These are phyloP conservation scores for Arthroderma sp. DNA, from an alignment of 2,329 filamentous ascomycete genomes.

Conservation along the genomic window DNA sequence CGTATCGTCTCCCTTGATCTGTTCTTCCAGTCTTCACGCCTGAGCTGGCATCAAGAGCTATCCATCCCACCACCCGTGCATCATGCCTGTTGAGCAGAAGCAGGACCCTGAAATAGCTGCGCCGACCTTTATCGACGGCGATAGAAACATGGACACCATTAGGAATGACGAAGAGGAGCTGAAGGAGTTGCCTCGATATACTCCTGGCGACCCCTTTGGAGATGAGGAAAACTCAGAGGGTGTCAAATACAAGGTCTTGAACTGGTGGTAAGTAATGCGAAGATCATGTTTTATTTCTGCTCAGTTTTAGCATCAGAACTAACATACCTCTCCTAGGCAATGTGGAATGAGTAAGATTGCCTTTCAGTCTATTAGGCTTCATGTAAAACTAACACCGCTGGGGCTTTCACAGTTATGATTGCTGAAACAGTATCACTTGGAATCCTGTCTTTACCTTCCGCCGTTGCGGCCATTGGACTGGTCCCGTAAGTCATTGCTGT, in stretches of 20 bases:
- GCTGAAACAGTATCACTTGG: slow-evolving; percentile 48
- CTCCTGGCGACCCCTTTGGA: slow-evolving; percentile 26
- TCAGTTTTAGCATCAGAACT: no score
- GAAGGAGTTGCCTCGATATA: background rate
- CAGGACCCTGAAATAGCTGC: no score
- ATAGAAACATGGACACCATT: no score
- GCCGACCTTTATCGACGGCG: no score
- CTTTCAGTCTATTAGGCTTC: background rate
- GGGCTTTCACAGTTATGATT: slow-evolving; percentile 36
- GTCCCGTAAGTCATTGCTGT: slow-evolving; percentile 28
- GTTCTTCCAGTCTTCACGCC: no score
- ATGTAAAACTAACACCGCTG: no score
- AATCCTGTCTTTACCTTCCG: slow-evolving; percentile 42
- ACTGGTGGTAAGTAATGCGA: slow-evolving; percentile 31
- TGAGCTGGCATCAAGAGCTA: no score
- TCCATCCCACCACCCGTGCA: no score
- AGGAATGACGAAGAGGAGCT: no score
- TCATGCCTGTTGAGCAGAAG: no score
- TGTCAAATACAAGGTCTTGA: slow-evolving; percentile 39
- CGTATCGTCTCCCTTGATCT: no score
- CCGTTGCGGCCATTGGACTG: slow-evolving; percentile 40
- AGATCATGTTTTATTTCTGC: background rate
- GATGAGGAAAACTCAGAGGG: slow-evolving; percentile 26
- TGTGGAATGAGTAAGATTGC: slow-evolving; percentile 26
- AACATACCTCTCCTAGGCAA: slow-evolving; percentile 20